phyloP scores from a whole-genome alignment of 23 red algal species.

The Gracilaria gracilis region DNA sequence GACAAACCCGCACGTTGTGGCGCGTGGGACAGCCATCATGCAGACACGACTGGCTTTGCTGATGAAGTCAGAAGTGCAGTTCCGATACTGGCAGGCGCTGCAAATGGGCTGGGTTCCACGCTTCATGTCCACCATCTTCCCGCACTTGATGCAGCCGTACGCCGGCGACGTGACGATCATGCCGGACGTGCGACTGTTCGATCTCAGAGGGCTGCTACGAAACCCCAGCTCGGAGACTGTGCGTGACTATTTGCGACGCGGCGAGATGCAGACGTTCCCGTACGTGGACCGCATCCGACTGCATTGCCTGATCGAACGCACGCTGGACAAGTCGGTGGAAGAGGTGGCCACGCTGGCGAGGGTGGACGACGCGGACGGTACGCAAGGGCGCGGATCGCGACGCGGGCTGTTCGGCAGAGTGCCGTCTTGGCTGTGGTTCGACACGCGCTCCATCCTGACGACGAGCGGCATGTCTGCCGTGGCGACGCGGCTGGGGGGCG shows the following conservation, averaged over 20 bases:
- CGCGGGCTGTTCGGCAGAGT: constrained; percentile 67
- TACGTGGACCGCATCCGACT: constrained; percentile 83
- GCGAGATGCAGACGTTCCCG: constrained; percentile 77
- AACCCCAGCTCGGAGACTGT: constrained; percentile 79
- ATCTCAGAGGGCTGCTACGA: constrained; percentile 68
- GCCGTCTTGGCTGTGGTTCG: constrained; percentile 88
- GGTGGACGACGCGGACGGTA: constrained; percentile 21
- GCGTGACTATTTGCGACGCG: constrained; percentile 51
- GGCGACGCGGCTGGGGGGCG: background rate
- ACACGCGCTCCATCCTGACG: constrained; percentile 40
- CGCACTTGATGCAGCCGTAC: constrained; percentile 93
- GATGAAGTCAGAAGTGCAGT: constrained; percentile 87
- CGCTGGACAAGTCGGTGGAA: constrained; percentile 88
- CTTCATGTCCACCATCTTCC: constrained; percentile 71
- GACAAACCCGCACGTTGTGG: constrained; percentile 88
- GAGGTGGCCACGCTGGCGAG: constrained; percentile 52
- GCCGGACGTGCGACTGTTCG: constrained; percentile 76
- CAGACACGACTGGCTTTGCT: constrained; percentile 78
- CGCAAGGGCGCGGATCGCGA: constrained; percentile 4
- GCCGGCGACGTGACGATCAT: constrained; percentile 94
- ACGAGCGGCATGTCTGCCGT: constrained; percentile 21
- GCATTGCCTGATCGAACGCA: constrained; percentile 92
- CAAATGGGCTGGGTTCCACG: constrained; percentile 84
- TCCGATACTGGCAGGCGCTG: constrained; percentile 93
- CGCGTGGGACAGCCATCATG: constrained; percentile 72